Conservation (phyloP, 768 basidiomycete genomes). For the Infundibulicybe gibba region DNA sequence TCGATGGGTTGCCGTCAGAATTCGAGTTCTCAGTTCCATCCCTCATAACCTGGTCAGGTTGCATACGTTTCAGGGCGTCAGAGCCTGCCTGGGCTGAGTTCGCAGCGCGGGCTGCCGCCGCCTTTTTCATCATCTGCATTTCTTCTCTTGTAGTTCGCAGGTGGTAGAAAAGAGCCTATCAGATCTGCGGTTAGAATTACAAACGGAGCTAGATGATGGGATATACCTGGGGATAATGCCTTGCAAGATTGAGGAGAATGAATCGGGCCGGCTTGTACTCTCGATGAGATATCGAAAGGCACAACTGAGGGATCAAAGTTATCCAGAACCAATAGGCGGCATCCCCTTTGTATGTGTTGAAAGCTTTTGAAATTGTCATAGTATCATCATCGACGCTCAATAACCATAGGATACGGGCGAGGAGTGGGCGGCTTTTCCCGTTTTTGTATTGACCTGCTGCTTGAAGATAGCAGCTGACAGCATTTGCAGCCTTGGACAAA, state of each 20-base stretch:
- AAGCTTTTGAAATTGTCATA: constrained; percentile 72
- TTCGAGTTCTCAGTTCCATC: constrained; percentile 20
- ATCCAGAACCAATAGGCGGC: constrained; percentile 99
- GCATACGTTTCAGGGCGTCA: constrained; percentile 28
- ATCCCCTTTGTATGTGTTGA: constrained; percentile 95
- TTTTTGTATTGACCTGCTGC: constrained; percentile 95
- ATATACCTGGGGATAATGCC: constrained; percentile 86
- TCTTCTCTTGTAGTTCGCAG: constrained; percentile 68
- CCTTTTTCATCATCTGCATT: constrained; percentile 37
- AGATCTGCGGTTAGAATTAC: constrained; percentile 1
- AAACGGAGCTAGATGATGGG: background rate
- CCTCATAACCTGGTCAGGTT: constrained; percentile 11
- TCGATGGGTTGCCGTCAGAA: constrained; percentile 14
- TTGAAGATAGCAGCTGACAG: constrained; percentile 96
- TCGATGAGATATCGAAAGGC: constrained; percentile 82
- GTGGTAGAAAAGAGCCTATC: constrained; percentile 91
- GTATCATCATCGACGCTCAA: constrained; percentile 84
- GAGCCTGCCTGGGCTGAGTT: constrained; percentile 19
- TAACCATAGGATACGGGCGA: constrained; percentile 94
- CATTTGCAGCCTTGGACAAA: constrained; percentile 76
- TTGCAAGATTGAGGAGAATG: constrained; percentile 85
- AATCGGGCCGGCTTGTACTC: constrained; percentile 93
- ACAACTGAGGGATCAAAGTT: constrained; percentile 91
- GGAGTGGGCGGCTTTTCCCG: constrained; percentile 86
- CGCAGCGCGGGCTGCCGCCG: constrained; percentile 32